Evolutionary conservation across 2,329 filamentous ascomycete genomes (phyloP).

Genomic region (Paecilomyces niveus): DNA sequence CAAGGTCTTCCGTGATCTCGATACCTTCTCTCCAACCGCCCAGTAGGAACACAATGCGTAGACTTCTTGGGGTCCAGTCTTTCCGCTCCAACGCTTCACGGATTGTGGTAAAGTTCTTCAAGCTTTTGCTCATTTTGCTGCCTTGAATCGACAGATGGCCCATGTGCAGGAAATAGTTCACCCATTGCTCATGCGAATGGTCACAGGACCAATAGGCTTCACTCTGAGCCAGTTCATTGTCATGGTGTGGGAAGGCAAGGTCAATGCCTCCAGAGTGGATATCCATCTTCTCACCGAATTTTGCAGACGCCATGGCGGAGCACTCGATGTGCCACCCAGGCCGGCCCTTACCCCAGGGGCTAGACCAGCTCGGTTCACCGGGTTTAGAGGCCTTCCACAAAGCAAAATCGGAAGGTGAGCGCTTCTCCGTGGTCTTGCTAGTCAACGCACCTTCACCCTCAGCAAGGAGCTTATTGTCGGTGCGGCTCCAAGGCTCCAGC

Average conservation of each 20-base stretch:
- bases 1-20: conserved; percentile 79
- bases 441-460: conserved; percentile 82
- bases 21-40: conserved; percentile 87
- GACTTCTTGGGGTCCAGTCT: conserved; percentile 68
- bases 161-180: conserved; percentile 95
- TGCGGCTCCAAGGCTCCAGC: conserved; percentile 75
- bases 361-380: conserved; percentile 85
- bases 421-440: conserved; percentile 58
- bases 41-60: conserved; percentile 81
- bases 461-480: conserved; percentile 73
- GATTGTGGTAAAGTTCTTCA: conserved; percentile 96
- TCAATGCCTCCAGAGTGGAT: conserved; percentile 92
- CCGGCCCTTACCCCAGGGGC: conserved; percentile 77
- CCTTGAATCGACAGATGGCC: conserved; percentile 84
- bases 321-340: conserved; percentile 98
- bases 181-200: conserved; percentile 60
- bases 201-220: conserved; percentile 66
- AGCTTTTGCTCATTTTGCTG: conserved; percentile 89
- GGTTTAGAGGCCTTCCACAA: conserved; percentile 90
- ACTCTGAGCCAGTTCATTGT: conserved; percentile 85
- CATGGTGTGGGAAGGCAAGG: conserved; percentile 84
- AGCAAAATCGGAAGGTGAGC: conserved; percentile 75
- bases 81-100: conserved; percentile 65
- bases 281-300: conserved; percentile 79
- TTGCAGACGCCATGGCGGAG: conserved; percentile 87